These are phyloP conservation scores for Sclerotinia minor DNA, from an alignment of 2,329 filamentous ascomycete species.

Conservation along the genomic window DNA sequence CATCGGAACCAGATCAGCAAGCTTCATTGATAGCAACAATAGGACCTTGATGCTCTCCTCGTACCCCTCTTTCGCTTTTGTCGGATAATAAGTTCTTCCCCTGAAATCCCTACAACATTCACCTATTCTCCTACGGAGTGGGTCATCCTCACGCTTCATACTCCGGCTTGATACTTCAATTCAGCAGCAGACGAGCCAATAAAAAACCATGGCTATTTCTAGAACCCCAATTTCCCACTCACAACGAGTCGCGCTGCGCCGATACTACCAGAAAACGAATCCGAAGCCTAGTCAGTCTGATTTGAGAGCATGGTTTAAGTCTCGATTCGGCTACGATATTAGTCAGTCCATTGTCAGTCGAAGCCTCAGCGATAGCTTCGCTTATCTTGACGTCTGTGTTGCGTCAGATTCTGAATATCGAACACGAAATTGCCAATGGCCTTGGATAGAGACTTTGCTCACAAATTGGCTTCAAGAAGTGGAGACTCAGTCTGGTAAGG, in stretches of 20 bases:
- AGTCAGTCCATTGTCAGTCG: conserved; percentile 29
- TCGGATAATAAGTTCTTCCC: background rate
- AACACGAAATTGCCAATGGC: conserved; percentile 28
- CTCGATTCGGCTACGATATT: conserved; percentile 28
- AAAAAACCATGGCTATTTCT: background rate
- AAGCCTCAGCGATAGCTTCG: conserved; percentile 29
- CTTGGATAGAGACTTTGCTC: conserved; percentile 26
- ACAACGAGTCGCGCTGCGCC: conserved; percentile 26
- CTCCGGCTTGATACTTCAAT: background rate
- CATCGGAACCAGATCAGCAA: too few relatives aligned
- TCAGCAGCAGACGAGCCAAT: background rate
- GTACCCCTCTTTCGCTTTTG: background rate
- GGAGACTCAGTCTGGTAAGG: conserved; percentile 21
- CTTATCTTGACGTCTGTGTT: conserved; percentile 25
- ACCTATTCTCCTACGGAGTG: background rate
- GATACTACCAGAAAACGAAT: conserved; percentile 26
- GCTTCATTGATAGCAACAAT: background rate
- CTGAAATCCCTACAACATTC: background rate
- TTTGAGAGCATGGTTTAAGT: conserved; percentile 27
- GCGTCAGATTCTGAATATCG: conserved; percentile 23
- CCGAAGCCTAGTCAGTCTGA: conserved; percentile 28
- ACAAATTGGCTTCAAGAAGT: conserved; percentile 26
- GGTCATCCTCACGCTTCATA: background rate
- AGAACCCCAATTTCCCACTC: conserved; percentile 17
- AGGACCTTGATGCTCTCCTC: background rate